Conservation (phyloP, 345 rosid genomes). For the Ailanthus altissimus region DNA sequence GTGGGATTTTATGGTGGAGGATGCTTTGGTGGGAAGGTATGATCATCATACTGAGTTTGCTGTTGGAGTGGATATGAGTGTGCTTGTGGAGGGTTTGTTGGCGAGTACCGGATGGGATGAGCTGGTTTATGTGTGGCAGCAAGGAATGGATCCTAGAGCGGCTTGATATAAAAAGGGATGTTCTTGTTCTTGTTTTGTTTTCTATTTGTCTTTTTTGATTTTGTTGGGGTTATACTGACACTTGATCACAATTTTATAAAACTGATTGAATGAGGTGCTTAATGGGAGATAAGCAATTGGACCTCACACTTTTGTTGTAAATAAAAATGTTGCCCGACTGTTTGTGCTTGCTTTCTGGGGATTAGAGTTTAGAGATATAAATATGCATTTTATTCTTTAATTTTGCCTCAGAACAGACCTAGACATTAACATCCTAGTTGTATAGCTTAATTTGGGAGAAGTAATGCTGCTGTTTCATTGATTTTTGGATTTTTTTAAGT, state of each 20-base stretch:
- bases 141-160: constrained; percentile 87
- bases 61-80: constrained; percentile 86
- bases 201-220: no score
- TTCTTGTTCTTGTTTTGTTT: no score
- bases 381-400: background rate
- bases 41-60: constrained; percentile 92
- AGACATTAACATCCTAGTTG: background rate
- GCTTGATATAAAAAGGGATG: constrained; percentile 35
- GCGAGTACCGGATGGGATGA: constrained; percentile 98
- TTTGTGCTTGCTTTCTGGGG: background rate
- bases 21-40: constrained; percentile 73
- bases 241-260: background rate
- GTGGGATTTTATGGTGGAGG: constrained; percentile 93
- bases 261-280: constrained; percentile 4
- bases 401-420: background rate
- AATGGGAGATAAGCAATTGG: background rate
- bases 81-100: constrained; percentile 87
- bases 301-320: background rate
- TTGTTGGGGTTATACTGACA: background rate
- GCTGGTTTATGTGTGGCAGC: constrained; percentile 89
- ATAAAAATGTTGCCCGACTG: background rate
- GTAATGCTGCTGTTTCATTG: background rate
- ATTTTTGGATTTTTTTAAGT: background rate
- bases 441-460: background rate
- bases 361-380: background rate